These are phyloP conservation scores for Ganoderma leucocontextum DNA, from an alignment of 1,284 basidiomycete genomes.

Conservation along the genomic window DNA sequence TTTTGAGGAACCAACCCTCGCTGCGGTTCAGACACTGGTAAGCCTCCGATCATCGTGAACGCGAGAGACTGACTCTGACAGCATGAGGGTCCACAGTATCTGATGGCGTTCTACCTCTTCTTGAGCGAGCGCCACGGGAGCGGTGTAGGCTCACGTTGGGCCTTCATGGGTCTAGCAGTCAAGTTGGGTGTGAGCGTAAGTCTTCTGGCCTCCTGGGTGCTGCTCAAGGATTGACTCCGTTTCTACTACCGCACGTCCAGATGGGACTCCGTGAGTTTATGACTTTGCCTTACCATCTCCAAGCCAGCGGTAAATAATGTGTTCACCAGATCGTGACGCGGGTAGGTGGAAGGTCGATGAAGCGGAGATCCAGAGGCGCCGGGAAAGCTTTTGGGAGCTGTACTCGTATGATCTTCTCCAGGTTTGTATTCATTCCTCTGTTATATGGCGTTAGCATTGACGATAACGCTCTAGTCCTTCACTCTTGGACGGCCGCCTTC, in stretches of 20 bases:
- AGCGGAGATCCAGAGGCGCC: constrained; percentile 66
- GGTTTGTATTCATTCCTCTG: constrained; percentile 37
- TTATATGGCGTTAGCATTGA: constrained; percentile 12
- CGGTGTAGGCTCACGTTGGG: constrained; percentile 77
- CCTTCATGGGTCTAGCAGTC: constrained; percentile 79
- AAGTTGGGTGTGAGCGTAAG: constrained; percentile 82
- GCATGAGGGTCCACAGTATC: constrained; percentile 53
- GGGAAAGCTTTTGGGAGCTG: constrained; percentile 80
- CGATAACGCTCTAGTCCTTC: constrained; percentile 54
- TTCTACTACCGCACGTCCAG: constrained; percentile 44
- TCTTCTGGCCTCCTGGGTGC: constrained; percentile 26
- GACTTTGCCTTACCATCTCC: constrained; percentile 18
- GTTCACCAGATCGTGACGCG: constrained; percentile 70
- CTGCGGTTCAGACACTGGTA: constrained; percentile 76
- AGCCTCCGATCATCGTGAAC: constrained; percentile 35
- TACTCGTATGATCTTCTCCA: constrained; percentile 81
- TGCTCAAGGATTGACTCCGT: constrained; percentile 12
- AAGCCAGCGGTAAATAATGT: constrained; percentile 19
- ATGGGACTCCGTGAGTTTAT: constrained; percentile 73
- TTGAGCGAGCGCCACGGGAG: constrained; percentile 77
- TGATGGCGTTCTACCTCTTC: constrained; percentile 83
- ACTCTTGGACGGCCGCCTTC: constrained; percentile 81
- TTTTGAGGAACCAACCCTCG: constrained; percentile 77
- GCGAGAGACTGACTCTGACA: constrained; percentile 2
- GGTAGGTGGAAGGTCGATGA: constrained; percentile 70